Conservation (phyloP, 495 filamentous ascomycete species). For the Penicillium maclennaniae region DNA sequence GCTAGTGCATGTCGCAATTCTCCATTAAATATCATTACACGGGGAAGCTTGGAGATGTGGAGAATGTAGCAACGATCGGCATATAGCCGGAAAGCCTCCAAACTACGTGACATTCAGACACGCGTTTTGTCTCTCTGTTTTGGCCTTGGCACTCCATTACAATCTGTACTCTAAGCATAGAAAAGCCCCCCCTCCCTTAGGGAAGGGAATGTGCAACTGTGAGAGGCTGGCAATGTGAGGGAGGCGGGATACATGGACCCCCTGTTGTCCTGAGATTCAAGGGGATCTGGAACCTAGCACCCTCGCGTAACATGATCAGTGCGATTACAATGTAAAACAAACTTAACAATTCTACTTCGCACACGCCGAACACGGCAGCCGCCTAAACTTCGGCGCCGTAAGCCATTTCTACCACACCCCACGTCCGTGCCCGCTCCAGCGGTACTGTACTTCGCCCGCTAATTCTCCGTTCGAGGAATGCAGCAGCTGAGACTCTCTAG, state of each 20-base stretch:
- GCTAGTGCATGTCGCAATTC: constrained; percentile 1
- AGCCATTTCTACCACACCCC: constrained; percentile 4
- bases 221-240: constrained; percentile 1
- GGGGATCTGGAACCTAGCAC: not conserved
- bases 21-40: not conserved
- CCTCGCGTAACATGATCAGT: not conserved
- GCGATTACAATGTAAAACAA: not conserved
- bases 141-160: not conserved
- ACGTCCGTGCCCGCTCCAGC: not conserved
- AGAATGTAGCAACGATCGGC: constrained; percentile 17
- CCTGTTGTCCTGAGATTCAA: not conserved
- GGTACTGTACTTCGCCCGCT: constrained; percentile 8
- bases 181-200: too few relatives aligned
- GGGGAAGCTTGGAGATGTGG: constrained; percentile 12
- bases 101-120: not conserved
- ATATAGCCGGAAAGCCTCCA: not conserved
- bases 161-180: not conserved
- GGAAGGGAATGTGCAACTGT: not conserved
- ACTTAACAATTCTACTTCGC: not conserved
- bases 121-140: not conserved
- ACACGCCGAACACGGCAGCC: not conserved
- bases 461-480: constrained; percentile 10
- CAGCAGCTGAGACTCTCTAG: not conserved
- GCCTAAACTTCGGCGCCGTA: constrained; percentile 18
- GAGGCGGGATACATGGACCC: not conserved